Conservation (phyloP, 441 rosid genomes). For the Gossypium gossypioides region DNA sequence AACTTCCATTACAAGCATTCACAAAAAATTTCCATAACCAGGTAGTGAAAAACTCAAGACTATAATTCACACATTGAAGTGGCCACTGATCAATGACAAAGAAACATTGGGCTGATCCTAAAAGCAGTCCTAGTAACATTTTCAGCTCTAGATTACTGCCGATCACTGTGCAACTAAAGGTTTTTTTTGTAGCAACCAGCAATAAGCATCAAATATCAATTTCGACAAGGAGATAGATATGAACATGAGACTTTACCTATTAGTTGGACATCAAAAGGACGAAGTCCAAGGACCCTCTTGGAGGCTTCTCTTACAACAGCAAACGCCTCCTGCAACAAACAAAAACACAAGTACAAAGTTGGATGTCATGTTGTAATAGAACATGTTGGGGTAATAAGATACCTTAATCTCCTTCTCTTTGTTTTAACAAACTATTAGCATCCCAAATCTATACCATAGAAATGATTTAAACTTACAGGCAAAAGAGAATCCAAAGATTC, state of each 20-base stretch:
- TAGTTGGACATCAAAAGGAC: constrained; percentile 84
- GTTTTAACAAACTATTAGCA: neutral
- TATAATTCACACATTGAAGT: neutral
- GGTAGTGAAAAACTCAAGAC: neutral
- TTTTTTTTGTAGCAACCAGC: neutral
- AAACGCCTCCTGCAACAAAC: constrained; percentile 62
- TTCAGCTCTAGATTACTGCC: neutral
- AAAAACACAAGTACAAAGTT: neutral
- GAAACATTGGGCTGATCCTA: neutral
- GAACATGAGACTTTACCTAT: constrained; percentile 42
- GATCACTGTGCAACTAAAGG: neutral
- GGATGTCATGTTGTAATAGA: neutral
- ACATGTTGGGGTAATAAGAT: neutral
- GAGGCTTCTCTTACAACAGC: constrained; percentile 93
- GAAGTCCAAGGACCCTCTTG: constrained; percentile 75
- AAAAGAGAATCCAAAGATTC: constrained; percentile 80
- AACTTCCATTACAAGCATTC: neutral
- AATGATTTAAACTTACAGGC: constrained; percentile 40
- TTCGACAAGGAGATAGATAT: neutral
- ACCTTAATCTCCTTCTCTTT: neutral
- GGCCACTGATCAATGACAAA: neutral
- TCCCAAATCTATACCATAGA: neutral
- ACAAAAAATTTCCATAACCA: neutral
- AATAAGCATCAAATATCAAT: neutral
- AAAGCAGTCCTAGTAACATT: neutral